phyloP scores from a whole-genome alignment of 73 alveolate species.

The Diophrys sp. region DNA sequence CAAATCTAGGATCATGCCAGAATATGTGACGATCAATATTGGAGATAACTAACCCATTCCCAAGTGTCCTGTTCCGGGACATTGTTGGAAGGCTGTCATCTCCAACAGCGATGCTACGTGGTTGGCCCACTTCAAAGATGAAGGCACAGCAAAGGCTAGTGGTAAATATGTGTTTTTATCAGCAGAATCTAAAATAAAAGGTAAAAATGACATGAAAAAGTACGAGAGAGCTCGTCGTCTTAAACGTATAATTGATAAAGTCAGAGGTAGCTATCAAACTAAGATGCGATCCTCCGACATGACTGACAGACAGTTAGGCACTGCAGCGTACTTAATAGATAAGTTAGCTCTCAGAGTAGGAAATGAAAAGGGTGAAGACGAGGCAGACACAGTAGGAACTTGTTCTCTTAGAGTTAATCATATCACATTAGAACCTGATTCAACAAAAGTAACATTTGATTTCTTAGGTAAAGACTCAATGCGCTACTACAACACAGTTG shows the following conservation, averaged over 20 bases:
- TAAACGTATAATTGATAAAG: constrained; percentile 51
- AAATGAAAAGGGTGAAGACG: constrained; percentile 98
- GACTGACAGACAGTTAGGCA: constrained; percentile 85
- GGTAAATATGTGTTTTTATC: constrained; percentile 92
- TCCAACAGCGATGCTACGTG: constrained; percentile 96
- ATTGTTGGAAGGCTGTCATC: constrained; percentile 96
- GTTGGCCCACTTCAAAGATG: constrained; percentile 96
- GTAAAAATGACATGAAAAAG: constrained; percentile 93
- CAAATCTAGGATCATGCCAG: constrained; percentile 90
- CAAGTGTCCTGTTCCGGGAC: constrained; percentile 86
- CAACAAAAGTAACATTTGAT: constrained; percentile 80
- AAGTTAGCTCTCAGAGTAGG: constrained; percentile 99
- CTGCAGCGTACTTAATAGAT: constrained; percentile 97
- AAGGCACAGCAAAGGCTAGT: constrained; percentile 65
- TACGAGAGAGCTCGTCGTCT: constrained; percentile 96
- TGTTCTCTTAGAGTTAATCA: constrained; percentile 97
- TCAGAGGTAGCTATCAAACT: constrained; percentile 79
- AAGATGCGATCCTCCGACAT: constrained; percentile 69
- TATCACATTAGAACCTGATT: constrained; percentile 69
- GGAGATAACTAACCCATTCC: constrained; percentile 80
- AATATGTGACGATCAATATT: constrained; percentile 85
- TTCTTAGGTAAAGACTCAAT: constrained; percentile 98
- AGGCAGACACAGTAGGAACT: constrained; percentile 99
- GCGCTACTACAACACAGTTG: constrained; percentile 87
- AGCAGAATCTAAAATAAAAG: constrained; percentile 94